Conservation (phyloP, 805 yeast genomes). For the Nakazawaea siamensis region DNA sequence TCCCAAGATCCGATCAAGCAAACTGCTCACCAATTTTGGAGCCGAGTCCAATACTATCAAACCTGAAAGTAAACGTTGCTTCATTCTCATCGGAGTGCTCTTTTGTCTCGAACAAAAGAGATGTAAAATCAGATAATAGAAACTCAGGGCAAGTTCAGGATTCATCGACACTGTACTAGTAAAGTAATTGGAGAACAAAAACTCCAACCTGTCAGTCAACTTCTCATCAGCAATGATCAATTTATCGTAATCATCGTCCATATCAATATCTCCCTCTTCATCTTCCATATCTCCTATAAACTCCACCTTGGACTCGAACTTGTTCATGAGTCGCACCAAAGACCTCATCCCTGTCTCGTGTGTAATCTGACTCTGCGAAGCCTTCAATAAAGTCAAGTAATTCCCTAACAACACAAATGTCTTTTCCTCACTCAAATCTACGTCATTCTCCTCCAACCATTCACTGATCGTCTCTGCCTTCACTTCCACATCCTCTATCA, state of each 20-base stretch:
- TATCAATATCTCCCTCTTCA: slow-evolving; percentile 1
- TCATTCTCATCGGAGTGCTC: too few relatives aligned
- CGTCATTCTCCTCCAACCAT: too few relatives aligned
- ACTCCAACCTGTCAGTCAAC: neutral
- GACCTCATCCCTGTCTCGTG: too few relatives aligned
- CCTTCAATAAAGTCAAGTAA: neutral
- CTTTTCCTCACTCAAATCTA: too few relatives aligned
- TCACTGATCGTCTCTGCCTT: too few relatives aligned
- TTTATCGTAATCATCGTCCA: slow-evolving; percentile 6
- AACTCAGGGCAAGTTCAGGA: neutral
- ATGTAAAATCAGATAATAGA: too few relatives aligned
- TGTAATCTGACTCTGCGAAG: neutral
- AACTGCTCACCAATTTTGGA: too few relatives aligned
- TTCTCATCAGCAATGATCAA: slow-evolving; percentile 5
- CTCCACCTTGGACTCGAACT: slow-evolving; percentile 12
- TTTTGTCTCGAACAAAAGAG: too few relatives aligned
- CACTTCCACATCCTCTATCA: too few relatives aligned
- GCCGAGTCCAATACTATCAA: too few relatives aligned
- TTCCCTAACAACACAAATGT: slow-evolving; percentile 7
- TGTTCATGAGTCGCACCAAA: slow-evolving; percentile 13
- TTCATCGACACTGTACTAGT: slow-evolving; percentile 13
- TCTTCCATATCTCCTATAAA: slow-evolving; percentile 12
- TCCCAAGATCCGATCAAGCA: too few relatives aligned
- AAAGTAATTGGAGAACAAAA: slow-evolving; percentile 10
- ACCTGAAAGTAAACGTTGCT: too few relatives aligned